Base-by-base conservation (phyloP, 1,284 basidiomycete species). In the Erythrobasidium hasegawianum region DNA sequence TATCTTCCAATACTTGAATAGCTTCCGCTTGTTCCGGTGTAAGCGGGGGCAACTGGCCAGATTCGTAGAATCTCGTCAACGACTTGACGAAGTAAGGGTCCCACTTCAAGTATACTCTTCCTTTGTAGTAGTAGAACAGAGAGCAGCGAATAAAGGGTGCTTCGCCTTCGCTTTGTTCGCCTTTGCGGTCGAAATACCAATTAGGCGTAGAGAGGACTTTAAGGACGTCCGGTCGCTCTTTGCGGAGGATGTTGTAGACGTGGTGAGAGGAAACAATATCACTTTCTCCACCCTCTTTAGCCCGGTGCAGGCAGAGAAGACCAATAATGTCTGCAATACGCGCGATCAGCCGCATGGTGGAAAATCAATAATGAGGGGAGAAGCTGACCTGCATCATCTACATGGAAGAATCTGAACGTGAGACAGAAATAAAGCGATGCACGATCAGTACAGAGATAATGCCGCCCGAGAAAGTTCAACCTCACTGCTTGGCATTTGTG, bases 241-340 rank as follows among this genome's bases (percentile, higher is more conserved):
- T 68, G 71, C 80, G 79, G 0, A 81, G 71, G 7, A 75, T 75
- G 72, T 80, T 80, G 77, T 77, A 81, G 10, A 80, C 67, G 22
- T 76, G 68, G 67, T 81, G 80, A 1, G 77, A 73, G 0, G 77
- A 79, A 24, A 77, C 78, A 43, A 80, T 78, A 69, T 81, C 79
- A 24, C 71, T 73, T 66, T 80, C 79, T 50, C 80, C 80, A 1
- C 80, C 80, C 68, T 79, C 76, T 52, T 76, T 74, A 1, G 80
- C 78, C 53, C 75, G 76, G 72, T 78, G 76, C 13, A 81, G 75
- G 57, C 80, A 81, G 38, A 80, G 75, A 2, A 81, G 73, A 4
- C 79, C 79, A 59, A 80, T 77, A 18, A 79, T 73, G 27, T 78
- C 78, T 59, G 71, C 67, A 38, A 64, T 68, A 52, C 76, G 75